Evolutionary conservation across 1,284 basidiomycete genomes (phyloP).

Genomic region (Thecaphora thlaspeos): DNA sequence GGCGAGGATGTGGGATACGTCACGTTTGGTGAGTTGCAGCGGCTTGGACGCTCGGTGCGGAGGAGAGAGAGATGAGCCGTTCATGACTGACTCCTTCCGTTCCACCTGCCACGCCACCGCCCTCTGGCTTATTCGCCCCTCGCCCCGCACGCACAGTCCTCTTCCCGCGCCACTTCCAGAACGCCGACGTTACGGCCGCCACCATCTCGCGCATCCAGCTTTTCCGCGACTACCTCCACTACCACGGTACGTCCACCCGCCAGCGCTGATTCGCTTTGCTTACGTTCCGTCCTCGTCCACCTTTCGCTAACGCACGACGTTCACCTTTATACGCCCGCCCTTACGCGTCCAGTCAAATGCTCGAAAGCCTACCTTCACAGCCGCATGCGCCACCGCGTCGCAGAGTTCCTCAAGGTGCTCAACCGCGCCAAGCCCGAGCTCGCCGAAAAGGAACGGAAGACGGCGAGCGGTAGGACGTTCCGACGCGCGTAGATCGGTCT

Average conservation of each 20-base stretch:
- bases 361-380: slow-evolving; percentile 99
- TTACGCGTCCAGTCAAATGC: slow-evolving; percentile 95
- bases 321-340: no score
- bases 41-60: no score
- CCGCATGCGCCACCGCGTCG: slow-evolving; percentile 88
- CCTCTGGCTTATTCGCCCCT: background rate
- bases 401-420: slow-evolving; percentile 95
- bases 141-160: slow-evolving; percentile 70
- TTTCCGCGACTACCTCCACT: slow-evolving; percentile 97
- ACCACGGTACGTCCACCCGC: slow-evolving; percentile 71
- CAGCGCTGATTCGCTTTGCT: no score
- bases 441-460: slow-evolving; percentile 80
- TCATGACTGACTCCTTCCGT: no score
- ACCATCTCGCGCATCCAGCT: slow-evolving; percentile 95
- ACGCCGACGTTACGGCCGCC: slow-evolving; percentile 69
- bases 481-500: slow-evolving; percentile 33
- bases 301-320: no score
- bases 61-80: no score
- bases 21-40: slow-evolving; percentile 78
- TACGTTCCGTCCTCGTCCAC: no score
- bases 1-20: slow-evolving; percentile 95
- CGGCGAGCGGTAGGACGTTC: slow-evolving; percentile 65
- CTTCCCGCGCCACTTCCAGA: slow-evolving; percentile 91
- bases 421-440: slow-evolving; percentile 97
- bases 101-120: background rate